Percentiles rank a stretch among this genome's conserved stretches.
Conservation (phyloP, 371 early-diverging fungal genomes). For the Mucor lusitanicus region DNA sequence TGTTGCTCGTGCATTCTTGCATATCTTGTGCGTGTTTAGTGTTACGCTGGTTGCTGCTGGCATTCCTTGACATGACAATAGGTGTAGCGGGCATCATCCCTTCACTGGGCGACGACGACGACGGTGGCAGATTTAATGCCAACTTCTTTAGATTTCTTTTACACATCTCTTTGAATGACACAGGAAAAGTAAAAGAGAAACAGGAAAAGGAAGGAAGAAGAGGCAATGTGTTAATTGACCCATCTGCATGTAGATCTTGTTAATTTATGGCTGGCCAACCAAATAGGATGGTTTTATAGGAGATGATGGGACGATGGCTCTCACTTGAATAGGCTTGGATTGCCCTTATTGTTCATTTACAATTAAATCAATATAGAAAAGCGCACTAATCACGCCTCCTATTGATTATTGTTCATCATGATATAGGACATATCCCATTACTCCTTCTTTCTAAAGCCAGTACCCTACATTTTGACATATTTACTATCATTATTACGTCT, state of each 20-base stretch:
- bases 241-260: constrained; percentile 18
- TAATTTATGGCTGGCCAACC: constrained; percentile 16
- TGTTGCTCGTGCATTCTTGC: neutral
- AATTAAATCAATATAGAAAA: neutral
- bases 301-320: neutral
- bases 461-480: neutral
- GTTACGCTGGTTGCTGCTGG: neutral
- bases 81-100: neutral
- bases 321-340: neutral
- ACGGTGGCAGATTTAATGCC: constrained; percentile 9
- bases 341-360: neutral
- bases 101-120: neutral
- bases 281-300: neutral
- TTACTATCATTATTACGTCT: neutral
- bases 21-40: neutral
- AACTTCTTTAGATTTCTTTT: constrained; percentile 13
- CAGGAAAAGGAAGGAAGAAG: neutral
- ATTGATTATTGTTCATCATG: neutral
- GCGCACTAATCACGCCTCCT: neutral
- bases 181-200: neutral
- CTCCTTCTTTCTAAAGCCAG: neutral
- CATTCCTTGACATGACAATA: neutral
- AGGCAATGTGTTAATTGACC: neutral
- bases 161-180: neutral
- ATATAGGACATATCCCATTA: neutral